Evolutionary conservation across 768 basidiomycete species (phyloP), one percentile per base, ranked within the genome.

Genomic region (Suillus paluster): DNA sequence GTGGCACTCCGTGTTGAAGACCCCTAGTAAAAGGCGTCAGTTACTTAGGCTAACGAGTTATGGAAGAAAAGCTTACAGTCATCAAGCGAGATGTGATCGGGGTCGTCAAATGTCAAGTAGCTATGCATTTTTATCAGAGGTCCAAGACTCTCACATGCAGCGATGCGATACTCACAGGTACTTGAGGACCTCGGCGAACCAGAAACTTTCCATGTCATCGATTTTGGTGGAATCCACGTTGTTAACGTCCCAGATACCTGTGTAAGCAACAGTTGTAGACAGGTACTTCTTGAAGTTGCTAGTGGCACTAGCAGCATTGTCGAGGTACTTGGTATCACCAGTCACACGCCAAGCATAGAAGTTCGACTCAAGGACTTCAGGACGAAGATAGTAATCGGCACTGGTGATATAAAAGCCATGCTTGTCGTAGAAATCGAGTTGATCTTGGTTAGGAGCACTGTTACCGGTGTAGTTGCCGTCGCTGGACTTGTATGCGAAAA

Each of bases 291-390:
- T 80, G 77, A 92, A 88, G 67, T 83, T 85, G 46, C 75, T 60
- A 17, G 89, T 74, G 11, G 88, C 90, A 39, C 75, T 78, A 4
- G 79, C 82, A 3, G 91, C 90, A 27, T 87, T 84, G 55, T 89
- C 77, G 38, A 87, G 79, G 71, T 91, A 92, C 67, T 88, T 90
- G 7, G 74, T 72, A 66, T 92, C 78, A 1, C 91, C 91, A 3
- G 90, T 91, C 17, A 80, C 83, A 27, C 91, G 84, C 81, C 81
- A 92, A 0, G 90, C 91, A 62, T 92, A 89, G 77, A 92, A 92
- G 78, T 91, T 91, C 57, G 86, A 88, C 71, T 92, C 90, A 19
- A 92, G 81, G 25, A 92, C 89, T 73, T 92, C 90, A 0, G 91
- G 91, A 30, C 91, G 88, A 45, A 86, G 77, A 70, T 87, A 81